Evolutionary conservation across 805 yeast genomes (phyloP), one percentile per base, ranked within the genome.

Genomic region (Ogataea thermomethanolica): DNA sequence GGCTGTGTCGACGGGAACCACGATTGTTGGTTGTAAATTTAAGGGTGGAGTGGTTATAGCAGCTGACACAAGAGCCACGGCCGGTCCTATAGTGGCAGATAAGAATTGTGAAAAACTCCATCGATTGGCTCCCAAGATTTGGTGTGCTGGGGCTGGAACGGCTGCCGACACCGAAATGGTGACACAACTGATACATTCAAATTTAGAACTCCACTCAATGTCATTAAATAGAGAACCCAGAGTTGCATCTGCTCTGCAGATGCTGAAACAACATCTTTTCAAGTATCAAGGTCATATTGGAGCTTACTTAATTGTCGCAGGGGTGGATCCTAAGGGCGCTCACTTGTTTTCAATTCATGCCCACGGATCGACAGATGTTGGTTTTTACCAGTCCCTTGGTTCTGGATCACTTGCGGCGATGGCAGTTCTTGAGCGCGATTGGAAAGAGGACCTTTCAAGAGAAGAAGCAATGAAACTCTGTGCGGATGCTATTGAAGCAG

Each of bases 121-220:
- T 67, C 70, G 95, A 53, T 73, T 90, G 50, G 76, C 96, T 6
- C 96, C 97, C 8, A 77, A 75, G 58, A 89, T 90, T 61, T 91
- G 97, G 97, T 91, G 99, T 79, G 99, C 99, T 37, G 99, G 99
- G 57, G 99, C 99, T 3, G 99, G 99, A 64, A 93, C 99, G n/a
- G 99, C 99, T 23, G 98, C 99, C 7, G 99, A 93, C 62, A 93
- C 97, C 9, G 98, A 93, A 64, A 88, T 89, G 80, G 98, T 93
- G 28, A 93, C 99, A 5, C 96, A 89, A 64, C 73, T 93, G 58
- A 89, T 89, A 52, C 79, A 88, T 26, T 86, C 96, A 27, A 90
- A 91, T 62, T 70, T 93, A 49, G 99, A 93, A 66, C 71, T 93
- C 46, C 99, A 91, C 64, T 72, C 95, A 7, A 70, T 89, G 66